Conservation (phyloP, 352 stramenopile species). For the Globisporangium emineosum region DNA sequence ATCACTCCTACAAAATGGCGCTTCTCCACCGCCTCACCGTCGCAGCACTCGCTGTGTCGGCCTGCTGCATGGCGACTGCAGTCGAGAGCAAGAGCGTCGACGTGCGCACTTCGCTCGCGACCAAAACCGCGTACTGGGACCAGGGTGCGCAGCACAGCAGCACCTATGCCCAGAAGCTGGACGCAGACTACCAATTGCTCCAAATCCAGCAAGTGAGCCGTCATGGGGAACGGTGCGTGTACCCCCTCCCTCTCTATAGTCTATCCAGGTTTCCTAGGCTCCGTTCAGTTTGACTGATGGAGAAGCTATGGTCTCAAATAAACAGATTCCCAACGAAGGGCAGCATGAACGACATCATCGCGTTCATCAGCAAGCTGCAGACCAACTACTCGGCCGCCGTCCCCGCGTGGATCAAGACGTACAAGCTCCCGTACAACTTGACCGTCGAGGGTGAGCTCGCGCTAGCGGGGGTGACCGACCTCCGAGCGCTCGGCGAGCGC, state of each 20-base stretch:
- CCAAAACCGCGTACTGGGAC: conserved; percentile 37
- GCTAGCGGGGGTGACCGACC: conserved; percentile 30
- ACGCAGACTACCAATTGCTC: conserved; percentile 20
- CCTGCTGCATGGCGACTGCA: background rate
- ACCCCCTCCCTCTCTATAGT: too few relatives aligned
- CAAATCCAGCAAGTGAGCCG: conserved; percentile 57
- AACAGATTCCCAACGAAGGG: conserved; percentile 53
- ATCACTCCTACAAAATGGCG: background rate
- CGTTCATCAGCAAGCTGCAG: conserved; percentile 45
- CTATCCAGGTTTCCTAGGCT: too few relatives aligned
- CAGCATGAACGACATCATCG: conserved; percentile 44
- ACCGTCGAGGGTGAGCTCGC: conserved; percentile 45
- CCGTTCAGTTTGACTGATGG: too few relatives aligned
- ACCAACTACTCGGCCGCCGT: conserved; percentile 37
- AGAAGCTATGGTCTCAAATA: too few relatives aligned
- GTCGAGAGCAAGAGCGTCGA: conserved; percentile 11
- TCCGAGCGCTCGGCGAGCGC: conserved; percentile 34
- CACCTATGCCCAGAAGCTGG: background rate
- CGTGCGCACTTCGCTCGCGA: conserved; percentile 22
- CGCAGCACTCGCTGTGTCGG: background rate
- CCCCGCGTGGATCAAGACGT: conserved; percentile 50
- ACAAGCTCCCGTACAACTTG: conserved; percentile 59
- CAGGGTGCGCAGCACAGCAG: conserved; percentile 12
- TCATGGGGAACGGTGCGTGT: conserved; percentile 52
- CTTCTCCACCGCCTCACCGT: background rate